These are phyloP conservation scores for Bipolaris oryzae DNA, from an alignment of 2,329 filamentous ascomycete species.

Conservation along the genomic window DNA sequence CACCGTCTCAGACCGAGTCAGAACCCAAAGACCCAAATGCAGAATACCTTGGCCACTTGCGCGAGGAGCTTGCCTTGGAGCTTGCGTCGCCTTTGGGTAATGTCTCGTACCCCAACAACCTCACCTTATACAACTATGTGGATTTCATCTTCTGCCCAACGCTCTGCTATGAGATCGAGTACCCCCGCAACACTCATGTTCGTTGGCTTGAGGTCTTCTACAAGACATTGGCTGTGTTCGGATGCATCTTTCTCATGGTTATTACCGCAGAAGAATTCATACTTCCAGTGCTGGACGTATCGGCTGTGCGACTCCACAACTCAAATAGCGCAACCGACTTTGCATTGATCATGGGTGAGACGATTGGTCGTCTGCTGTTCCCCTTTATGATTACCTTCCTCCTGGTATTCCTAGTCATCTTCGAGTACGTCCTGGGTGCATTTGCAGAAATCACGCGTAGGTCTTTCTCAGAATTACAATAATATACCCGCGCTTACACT, in stretches of 20 bases:
- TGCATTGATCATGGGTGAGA: conserved; percentile 82
- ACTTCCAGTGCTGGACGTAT: conserved; percentile 81
- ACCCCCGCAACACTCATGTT: conserved; percentile 77
- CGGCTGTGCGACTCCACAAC: conserved; percentile 60
- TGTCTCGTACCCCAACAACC: conserved; percentile 87
- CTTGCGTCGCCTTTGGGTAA: conserved; percentile 88
- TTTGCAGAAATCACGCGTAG: conserved; percentile 86
- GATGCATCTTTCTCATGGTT: conserved; percentile 93
- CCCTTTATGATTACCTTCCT: conserved; percentile 97
- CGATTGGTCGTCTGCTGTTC: conserved; percentile 88
- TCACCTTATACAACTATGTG: conserved; percentile 79
- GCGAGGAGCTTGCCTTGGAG: conserved; percentile 87
- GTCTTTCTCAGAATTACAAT: conserved; percentile 13
- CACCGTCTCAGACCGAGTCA: conserved; percentile 47
- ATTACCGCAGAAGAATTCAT: conserved; percentile 95
- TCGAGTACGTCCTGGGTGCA: conserved; percentile 93
- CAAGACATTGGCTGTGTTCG: conserved; percentile 89
- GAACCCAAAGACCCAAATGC: conserved; percentile 50
- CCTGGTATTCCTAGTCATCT: conserved; percentile 96
- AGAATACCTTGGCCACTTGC: conserved; percentile 66
- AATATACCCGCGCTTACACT: neutral
- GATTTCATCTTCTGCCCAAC: conserved; percentile 94
- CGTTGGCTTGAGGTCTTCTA: conserved; percentile 81
- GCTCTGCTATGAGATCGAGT: conserved; percentile 96
- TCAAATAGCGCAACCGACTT: conserved; percentile 65